Base-by-base conservation (phyloP, 352 stramenopile species). In the Halophytophthora batemanensis region DNA sequence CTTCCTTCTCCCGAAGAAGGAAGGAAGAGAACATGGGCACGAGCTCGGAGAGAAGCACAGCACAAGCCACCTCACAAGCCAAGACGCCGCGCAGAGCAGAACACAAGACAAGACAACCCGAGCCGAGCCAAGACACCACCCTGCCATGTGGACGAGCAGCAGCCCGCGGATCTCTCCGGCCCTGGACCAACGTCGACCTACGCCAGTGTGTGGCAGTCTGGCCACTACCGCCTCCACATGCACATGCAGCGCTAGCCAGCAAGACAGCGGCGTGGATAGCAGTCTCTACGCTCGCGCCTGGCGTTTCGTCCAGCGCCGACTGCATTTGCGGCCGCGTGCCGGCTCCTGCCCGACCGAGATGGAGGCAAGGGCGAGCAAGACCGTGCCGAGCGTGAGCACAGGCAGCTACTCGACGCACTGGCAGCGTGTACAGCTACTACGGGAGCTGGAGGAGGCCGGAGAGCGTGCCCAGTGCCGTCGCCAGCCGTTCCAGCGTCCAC, bases 341-440 rank as follows among this genome's bases (percentile, higher is more conserved):
- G 25, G 44, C 18, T 72, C 66, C 10, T 75, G 62, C 40, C 66
- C 66, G 15, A 38, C 43, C 13, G 58, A 61, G 33, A 55, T 61
- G 53, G 45, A 64, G 15, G 46, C 13, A 13, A 38, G 49, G 37
- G 36, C 35, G 13, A 42, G 3, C 22, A 5, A 41, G 8, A 8
- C 17, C 17, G n/a, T 11, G 39, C 3, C 15, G 7, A 17, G 33
- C 17, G 17, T 28, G 18, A 25, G 29, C 18, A n/a, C 28, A 49
- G 48, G 34, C 40, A 46, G 57, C 51, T 58, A 56, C 22, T 47
- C 55, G 42, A 40, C 44, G 8, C 23, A 65, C 13, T 80, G 70
- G 70, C 66, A 64, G 31, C 71, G 63, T n/a, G 66, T 69, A 4
- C 57, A 66, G 23, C 29, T 80, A 57, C 42, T 77, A 11, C 71